Base-by-base conservation (phyloP, 306 rosid species). In the Lathyrus tuberosus region DNA sequence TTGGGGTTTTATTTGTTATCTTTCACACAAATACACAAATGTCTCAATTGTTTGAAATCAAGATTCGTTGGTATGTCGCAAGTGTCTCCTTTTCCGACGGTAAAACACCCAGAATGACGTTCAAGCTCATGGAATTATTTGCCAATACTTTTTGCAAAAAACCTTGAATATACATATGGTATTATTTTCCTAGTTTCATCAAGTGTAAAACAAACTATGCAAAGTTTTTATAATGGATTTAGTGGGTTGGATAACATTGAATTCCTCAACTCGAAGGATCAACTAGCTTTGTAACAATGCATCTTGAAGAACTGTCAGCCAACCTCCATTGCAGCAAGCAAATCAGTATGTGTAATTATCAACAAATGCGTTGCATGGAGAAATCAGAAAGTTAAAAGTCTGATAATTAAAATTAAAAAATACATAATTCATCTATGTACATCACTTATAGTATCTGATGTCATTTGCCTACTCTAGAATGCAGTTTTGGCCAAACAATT, bases 401-500 rank as follows among this genome's bases (percentile, higher is more conserved):
- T 14, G 17, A 52, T n/a, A 28, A 30, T 51, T 17, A 24, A 56
- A 71, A 71, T 4, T 26, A 58, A 58, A 60, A 16, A 24, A 6
- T 57, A 35, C 63, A 63, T 10, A 43, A 43, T 16, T 10, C 73
- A 69, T 41, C 16, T 61, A 24, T 67, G 65, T 72, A 62, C 70
- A 77, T 3, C 54, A 28, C 12, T 33, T 15, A 42, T 0, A 33
- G 20, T 52, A 43, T 13, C 67, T 61, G 10, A 51, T 37, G 67
- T 52, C 42, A 70, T 26, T 72, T 47, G 72, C 71, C 73, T 62
- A 69, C 37, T 47, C 59, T 46, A 58, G 51, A 15, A 69, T 43
- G 58, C 24, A 69, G 56, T 69, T 40, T 35, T 69, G 49, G 24
- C 51, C 37, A 26, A 56, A 18, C 62, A 71, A 28, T 26, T 16